phyloP scores from a whole-genome alignment of 345 rosid genomes.

The Turritis glabra region DNA sequence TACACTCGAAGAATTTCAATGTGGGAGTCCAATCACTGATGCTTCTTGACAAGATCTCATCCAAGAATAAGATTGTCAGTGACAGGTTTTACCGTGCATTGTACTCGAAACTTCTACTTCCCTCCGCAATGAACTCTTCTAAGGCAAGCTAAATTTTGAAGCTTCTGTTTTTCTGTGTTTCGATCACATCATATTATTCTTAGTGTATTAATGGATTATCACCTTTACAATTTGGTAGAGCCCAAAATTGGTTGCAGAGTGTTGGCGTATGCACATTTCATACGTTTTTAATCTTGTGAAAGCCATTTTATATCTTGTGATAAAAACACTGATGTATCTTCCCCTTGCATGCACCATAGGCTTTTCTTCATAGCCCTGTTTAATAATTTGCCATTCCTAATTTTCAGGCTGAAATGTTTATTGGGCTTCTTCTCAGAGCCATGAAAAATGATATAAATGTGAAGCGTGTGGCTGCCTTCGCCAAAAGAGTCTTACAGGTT shows the following conservation, averaged over 20 bases:
- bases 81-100: constrained; percentile 92
- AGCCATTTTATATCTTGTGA: background rate
- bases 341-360: background rate
- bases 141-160: constrained; percentile 58
- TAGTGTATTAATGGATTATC: background rate
- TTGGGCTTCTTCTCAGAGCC: constrained; percentile 87
- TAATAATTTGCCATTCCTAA: background rate
- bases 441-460: constrained; percentile 89
- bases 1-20: constrained; percentile 89
- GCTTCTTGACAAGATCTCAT: constrained; percentile 98
- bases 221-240: background rate
- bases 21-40: constrained; percentile 90
- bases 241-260: background rate
- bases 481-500: constrained; percentile 95
- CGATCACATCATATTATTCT: background rate
- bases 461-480: constrained; percentile 84
- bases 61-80: constrained; percentile 92
- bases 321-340: background rate
- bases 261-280: background rate
- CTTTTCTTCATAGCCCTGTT: constrained; percentile 15
- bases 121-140: constrained; percentile 89
- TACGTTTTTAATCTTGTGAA: constrained; percentile 2
- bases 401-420: constrained; percentile 88
- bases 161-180: background rate
- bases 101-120: constrained; percentile 89